Conservation (phyloP, 1,139 yeast species). For the Yamadazyma conglobata region DNA sequence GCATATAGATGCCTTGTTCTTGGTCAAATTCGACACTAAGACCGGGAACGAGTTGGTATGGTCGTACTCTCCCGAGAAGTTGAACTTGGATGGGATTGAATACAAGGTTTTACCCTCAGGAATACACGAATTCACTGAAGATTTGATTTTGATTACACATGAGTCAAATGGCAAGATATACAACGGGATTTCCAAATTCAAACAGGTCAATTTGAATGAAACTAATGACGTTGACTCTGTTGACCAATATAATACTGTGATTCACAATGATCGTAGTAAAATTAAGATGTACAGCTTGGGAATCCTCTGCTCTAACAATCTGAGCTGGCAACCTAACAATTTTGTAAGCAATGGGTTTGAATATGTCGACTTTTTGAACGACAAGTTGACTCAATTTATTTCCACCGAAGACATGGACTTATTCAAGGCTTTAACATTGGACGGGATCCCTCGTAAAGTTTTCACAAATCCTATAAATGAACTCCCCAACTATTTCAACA, state of each 20-base stretch:
- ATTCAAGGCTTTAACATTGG: slow-evolving; percentile 20
- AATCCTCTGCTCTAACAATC: slow-evolving; percentile 39
- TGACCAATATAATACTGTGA: slow-evolving; percentile 9
- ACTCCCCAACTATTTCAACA: slow-evolving; percentile 44
- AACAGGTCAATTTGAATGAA: slow-evolving; percentile 20
- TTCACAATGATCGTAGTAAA: slow-evolving; percentile 39
- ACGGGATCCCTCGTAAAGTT: slow-evolving; percentile 4
- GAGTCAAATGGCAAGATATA: slow-evolving; percentile 22
- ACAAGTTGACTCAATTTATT: slow-evolving; percentile 39
- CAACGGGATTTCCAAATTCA: slow-evolving; percentile 38
- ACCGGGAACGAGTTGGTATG: slow-evolving; percentile 62
- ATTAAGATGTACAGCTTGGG: slow-evolving; percentile 68
- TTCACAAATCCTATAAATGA: slow-evolving; percentile 14
- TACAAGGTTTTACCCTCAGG: slow-evolving; percentile 81
- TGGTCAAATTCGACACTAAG: slow-evolving; percentile 61
- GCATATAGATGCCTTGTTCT: slow-evolving; percentile 48
- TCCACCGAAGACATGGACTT: slow-evolving; percentile 17
- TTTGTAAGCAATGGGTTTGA: slow-evolving; percentile 56
- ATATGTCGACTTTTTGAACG: slow-evolving; percentile 46
- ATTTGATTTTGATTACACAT: slow-evolving; percentile 40
- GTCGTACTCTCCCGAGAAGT: slow-evolving; percentile 31
- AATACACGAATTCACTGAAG: slow-evolving; percentile 59
- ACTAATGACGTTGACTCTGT: slow-evolving; percentile 11
- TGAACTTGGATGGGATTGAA: slow-evolving; percentile 48
- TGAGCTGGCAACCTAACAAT: slow-evolving; percentile 51